Base-by-base conservation (phyloP, 768 basidiomycete genomes). In the Leccinum broughii region DNA sequence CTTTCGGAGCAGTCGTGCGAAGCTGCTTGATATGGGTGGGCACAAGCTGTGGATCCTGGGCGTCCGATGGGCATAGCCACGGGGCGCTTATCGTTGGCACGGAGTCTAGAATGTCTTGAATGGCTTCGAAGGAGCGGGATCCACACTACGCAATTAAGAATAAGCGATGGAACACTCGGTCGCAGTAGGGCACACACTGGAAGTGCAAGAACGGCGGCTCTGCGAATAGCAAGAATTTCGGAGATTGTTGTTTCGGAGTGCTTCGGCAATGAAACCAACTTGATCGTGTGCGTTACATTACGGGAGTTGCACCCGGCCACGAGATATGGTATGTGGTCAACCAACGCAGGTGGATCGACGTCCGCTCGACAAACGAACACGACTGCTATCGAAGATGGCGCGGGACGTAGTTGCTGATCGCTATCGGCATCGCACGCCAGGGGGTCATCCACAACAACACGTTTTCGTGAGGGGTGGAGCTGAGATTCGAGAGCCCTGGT, bases 21-120 rank as follows among this genome's bases (percentile, higher is more conserved):
- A 93, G 70, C 64, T 93, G 91, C 68, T 94, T 95, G 64, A 93
- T 80, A 68, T 92, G 88, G 0, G 92, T 92, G 3, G 88, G 85
- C 46, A 89, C 74, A 26, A 87, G 76, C 17, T 72, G 57, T 50
- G 57, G 54, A 60, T 58, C 15, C 61, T 67, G 41, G 57, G 59
- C 30, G 6, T 55, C 54, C 14, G 64, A 50, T 34, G 74, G 66
- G 4, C 78, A 72, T 14, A 84, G 76, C 93, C 93, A 95, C 6
- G 86, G 77, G 0, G 91, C 90, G 15, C 79, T 75, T 14, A 89
- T 68, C 20, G 79, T 72, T 11, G 85, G 82, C n/a, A 91, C 71
- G 32, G 78, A 72, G 32, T 79, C 75, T 24, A 90, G 66, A 41
- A 85, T 62, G 3, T 76, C 66, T 5, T 72, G 59, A 26, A 84